Evolutionary conservation across 208 protist genomes (phyloP), one percentile per base, ranked within the genome.

Genomic region (Leishmania mexicana): DNA sequence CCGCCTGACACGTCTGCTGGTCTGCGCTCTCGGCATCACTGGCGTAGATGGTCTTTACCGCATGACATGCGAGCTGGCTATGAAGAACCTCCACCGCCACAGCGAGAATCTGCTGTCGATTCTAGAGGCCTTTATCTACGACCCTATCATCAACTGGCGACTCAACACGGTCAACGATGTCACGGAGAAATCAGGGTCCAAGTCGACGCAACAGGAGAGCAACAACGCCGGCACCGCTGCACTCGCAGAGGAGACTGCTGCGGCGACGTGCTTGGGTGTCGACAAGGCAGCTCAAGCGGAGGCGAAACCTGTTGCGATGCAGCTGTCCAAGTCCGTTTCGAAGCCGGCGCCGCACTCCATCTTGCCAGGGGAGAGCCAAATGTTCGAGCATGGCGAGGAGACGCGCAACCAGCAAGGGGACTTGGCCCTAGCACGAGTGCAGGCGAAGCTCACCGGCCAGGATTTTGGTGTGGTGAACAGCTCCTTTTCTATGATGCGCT

Each of bases 71-170:
- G 99, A 99, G 83, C 81, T 95, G 28, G 99, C 99, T 0, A 99
- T 99, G 98, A 88, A 93, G 58, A 98, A 99, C 38, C 88, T 99
- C 21, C 93, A 99, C n/a, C 88, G 97, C 5, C 97, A 99, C 90
- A 99, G 99, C 79, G 99, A 99, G 80, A 98, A 96, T 72, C 88
- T 99, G 3, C 99, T 99, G 81, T 99, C 99, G 13, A 98, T 99
- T 74, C 96, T 99, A 11, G 99, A 99, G 89, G 99, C 99, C 0
- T 99, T 99, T 89, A 99, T 99, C 68, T 99, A 99, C 92, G 99
- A 99, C 89, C 99, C 99, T 13, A 93, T 99, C 11, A 99, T 99
- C 86, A 99, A 99, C 88, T 99, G 99, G 99, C 89, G 99, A 28
- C 92, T 99, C 19, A 94, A 95, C 74, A 89, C 54, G 24, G 81